Base-by-base conservation (phyloP, 495 filamentous ascomycete genomes). In the Achaetomiella virescens region DNA sequence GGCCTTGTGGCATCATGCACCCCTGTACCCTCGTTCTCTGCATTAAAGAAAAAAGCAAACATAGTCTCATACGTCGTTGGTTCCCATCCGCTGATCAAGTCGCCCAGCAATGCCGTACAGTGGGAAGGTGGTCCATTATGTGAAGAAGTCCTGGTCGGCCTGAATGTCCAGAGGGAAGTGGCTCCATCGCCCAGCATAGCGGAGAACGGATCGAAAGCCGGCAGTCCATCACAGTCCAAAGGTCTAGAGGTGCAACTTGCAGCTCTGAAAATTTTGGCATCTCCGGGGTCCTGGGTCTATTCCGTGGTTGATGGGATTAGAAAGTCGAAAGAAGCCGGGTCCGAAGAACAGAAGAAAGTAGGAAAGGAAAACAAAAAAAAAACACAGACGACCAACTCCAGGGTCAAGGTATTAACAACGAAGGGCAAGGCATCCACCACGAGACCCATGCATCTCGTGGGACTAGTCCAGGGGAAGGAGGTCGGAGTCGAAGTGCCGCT, bases 181-280 rank as follows among this genome's bases (percentile, higher is more conserved):
- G 7, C 0, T 24, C 18, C 41, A 46, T 31, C 21, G 43, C 24
- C 42, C 22, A 40, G 22, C 20, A 17, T 25, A 5, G 11, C 40
- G 3, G 20, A 12, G 20, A 17, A 20, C 33, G 29, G 29, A 25
- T 52, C 47, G 38, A 38, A 41, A 18, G 22, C 38, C 44, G 29
- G 41, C 36, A 41, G 31, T 43, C 47, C 50, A 54, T 57, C 21
- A 48, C 33, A 20, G 11, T 49, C 52, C 40, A 58, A 54, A 58
- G 27, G 36, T 42, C 55, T 33, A 58, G 67, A 75, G 72, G 57
- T 71, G 71, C 69, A 65, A 75, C 73, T 77, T 70, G 74, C 74
- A 77, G 65, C 71, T 71, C 68, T 61, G 21, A 53, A 52, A 61
- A 51, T 49, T 62, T 48, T 65, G 63, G 63, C 59, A 63, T 62